Evolutionary conservation across 805 yeast genomes (phyloP).

Genomic region (Ogataea allantospora): DNA sequence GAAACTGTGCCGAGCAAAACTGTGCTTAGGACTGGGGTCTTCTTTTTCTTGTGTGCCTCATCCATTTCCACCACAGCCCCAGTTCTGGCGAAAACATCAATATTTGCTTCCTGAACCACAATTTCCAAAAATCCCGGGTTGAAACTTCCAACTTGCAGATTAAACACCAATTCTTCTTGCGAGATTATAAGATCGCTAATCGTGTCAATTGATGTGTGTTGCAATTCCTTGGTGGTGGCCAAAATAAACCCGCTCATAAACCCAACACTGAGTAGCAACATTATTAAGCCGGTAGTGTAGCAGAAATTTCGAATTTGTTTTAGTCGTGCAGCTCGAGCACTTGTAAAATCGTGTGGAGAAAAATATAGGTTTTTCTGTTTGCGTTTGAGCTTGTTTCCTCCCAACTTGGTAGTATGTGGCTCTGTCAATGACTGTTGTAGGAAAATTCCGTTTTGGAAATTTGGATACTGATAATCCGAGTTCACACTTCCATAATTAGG

Average conservation of each 20-base stretch:
- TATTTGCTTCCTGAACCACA: conserved; percentile 58
- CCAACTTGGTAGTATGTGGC: conserved; percentile 12
- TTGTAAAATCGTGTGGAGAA: conserved; percentile 39
- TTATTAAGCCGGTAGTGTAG: conserved; percentile 44
- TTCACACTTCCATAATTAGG: conserved; percentile 20
- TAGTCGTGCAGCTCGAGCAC: conserved; percentile 30
- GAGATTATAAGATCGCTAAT: conserved; percentile 73
- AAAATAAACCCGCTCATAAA: conserved; percentile 79
- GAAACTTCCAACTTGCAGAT: conserved; percentile 70
- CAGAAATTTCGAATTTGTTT: conserved; percentile 33
- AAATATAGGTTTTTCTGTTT: conserved; percentile 30
- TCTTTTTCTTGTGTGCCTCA: neutral
- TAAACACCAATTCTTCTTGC: conserved; percentile 81
- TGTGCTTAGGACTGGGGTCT: conserved; percentile 37
- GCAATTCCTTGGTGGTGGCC: conserved; percentile 83
- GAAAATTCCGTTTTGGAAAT: conserved; percentile 4
- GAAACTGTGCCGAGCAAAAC: conserved; percentile 71
- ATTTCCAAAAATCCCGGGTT: conserved; percentile 86
- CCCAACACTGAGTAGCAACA: conserved; percentile 63
- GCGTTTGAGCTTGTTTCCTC: conserved; percentile 18
- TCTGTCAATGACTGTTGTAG: conserved; percentile 17
- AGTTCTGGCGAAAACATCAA: conserved; percentile 83
- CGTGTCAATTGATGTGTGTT: conserved; percentile 58
- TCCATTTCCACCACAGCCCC: conserved; percentile 37
- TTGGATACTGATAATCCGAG: conserved; percentile 11